Conservation (phyloP, 2,329 filamentous ascomycete species). For the Aspergillus pseudoterreus region DNA sequence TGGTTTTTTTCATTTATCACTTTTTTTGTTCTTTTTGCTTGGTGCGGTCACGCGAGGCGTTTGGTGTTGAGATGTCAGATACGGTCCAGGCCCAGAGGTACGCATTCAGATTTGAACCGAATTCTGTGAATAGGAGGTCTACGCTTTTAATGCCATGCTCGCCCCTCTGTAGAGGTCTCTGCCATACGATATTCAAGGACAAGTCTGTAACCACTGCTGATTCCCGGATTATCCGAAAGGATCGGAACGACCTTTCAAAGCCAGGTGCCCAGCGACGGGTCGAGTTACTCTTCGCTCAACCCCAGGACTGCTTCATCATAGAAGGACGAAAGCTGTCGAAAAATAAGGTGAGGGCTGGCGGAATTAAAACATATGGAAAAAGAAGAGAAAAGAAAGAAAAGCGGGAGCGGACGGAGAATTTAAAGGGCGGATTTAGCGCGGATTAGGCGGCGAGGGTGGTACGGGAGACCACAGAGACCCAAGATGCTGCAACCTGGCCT, state of each 20-base stretch:
- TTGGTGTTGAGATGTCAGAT: conserved; percentile 12
- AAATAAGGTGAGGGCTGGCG: conserved; percentile 51
- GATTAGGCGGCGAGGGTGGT: conserved; percentile 13
- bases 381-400: conserved; percentile 35
- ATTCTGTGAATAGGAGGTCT: neutral
- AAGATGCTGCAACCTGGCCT: conserved; percentile 45
- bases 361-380: conserved; percentile 16
- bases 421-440: conserved; percentile 20
- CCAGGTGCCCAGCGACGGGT: conserved; percentile 71
- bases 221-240: conserved; percentile 63
- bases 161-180: neutral
- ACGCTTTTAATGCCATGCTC: neutral
- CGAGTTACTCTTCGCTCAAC: conserved; percentile 62
- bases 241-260: conserved; percentile 63
- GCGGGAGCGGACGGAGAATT: conserved; percentile 28
- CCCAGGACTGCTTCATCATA: conserved; percentile 62
- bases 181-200: neutral
- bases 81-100: neutral
- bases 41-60: conserved; percentile 11
- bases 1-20: neutral
- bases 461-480: conserved; percentile 33
- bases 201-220: conserved; percentile 65
- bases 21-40: too few species aligned
- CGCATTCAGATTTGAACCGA: neutral
- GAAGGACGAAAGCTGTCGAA: conserved; percentile 52